Evolutionary conservation across 2,329 filamentous ascomycete genomes (phyloP), one percentile per base, ranked within the genome.

Genomic region (Grosmannia serpens): DNA sequence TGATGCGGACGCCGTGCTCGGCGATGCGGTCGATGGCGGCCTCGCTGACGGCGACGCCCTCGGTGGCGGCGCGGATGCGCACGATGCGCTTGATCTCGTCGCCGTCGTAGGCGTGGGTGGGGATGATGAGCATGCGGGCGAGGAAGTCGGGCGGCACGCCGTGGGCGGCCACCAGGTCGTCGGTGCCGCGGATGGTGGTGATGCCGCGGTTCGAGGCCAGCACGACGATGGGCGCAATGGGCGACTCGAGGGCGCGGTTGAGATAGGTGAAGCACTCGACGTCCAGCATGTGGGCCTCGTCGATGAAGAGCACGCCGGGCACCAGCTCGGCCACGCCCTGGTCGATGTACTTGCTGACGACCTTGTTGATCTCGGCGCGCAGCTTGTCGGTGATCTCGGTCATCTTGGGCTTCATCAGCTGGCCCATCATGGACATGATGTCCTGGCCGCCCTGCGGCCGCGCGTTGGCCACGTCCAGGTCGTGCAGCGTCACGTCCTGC

Each of bases 401-500:
- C 85, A 96, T 96, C 78, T 95, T 95, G 62, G 94, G 94, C 81
- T 97, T 97, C 91, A 97, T 96, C 69, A 99, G 77, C 74, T 99
- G 94, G 67, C 94, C 94, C 92, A 99, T 97, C 94, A 99, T 97
- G 77, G 91, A 96, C 91, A 99, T 97, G 65, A 99, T 95, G 72
- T 99, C 94, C 78, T 99, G 94, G 51, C 94, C 94, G 57, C 94
- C 94, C 76, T 97, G 91, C 5, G 94, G 94, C 67, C 92, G 81
- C 17, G 94, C 88, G 68, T 99, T 99, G 64, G 94, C 94, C 62
- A 97, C 87, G 69, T 99, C 94, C 59, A 99, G 79, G 70, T 99
- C 94, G 73, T 99, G 94, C 63, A 99, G 81, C 52, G 94, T 96
- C 62, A 99, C 94, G 68, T 99, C 94, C 72, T 99, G 94, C 41